Conservation (phyloP, 2,329 filamentous ascomycete genomes). For the Scytalidium sp. region DNA sequence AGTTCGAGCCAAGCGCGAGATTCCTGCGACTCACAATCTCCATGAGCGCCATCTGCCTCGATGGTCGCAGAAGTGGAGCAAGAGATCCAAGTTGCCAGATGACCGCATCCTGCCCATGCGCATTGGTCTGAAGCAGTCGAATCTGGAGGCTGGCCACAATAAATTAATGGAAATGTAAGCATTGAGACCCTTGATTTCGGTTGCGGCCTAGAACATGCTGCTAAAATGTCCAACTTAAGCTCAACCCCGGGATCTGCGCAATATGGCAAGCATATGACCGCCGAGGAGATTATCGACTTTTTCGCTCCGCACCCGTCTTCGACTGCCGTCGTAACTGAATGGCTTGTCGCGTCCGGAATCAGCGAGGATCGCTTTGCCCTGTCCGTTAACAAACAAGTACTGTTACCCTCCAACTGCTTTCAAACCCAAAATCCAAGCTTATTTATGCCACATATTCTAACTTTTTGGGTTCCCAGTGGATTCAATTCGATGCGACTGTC, state of each 20-base stretch:
- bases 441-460: constrained; percentile 1
- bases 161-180: constrained; percentile 36
- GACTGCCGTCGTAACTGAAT: constrained; percentile 26
- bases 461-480: constrained; percentile 18
- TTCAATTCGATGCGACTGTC: constrained; percentile 31
- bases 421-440: not conserved
- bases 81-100: constrained; percentile 16
- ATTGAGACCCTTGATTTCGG: not conserved
- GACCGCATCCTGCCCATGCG: constrained; percentile 35
- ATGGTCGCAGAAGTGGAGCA: constrained; percentile 14
- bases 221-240: constrained; percentile 15
- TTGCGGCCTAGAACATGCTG: not conserved
- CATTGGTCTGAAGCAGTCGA: constrained; percentile 43
- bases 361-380: constrained; percentile 26
- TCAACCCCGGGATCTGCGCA: constrained; percentile 33
- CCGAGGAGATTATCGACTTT: constrained; percentile 30
- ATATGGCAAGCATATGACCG: constrained; percentile 31
- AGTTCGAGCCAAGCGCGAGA: constrained; percentile 11
- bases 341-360: constrained; percentile 30
- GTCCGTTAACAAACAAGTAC: constrained; percentile 29
- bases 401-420: not conserved
- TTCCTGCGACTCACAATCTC: constrained; percentile 15
- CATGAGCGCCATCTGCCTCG: constrained; percentile 20
- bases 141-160: constrained; percentile 40
- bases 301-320: constrained; percentile 31